These are phyloP conservation scores for Alternaria angustiovoidea DNA, from an alignment of 2,329 filamentous ascomycete species.

Conservation along the genomic window DNA sequence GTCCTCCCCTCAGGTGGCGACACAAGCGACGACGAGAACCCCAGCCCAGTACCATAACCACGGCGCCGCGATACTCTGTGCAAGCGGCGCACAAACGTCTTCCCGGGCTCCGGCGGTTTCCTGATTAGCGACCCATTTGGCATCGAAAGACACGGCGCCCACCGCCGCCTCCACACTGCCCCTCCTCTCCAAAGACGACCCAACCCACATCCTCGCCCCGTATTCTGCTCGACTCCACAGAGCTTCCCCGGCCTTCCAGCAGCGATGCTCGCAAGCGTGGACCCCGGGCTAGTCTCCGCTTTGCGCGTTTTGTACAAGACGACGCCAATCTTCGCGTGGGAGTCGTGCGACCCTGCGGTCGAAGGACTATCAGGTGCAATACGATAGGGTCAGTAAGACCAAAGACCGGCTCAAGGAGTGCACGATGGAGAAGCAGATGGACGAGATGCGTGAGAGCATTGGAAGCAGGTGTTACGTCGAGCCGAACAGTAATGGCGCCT, in stretches of 20 bases:
- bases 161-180: background rate
- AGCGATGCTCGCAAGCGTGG: background rate
- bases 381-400: conserved; percentile 59
- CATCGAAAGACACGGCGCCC: background rate
- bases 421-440: conserved; percentile 60
- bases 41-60: background rate
- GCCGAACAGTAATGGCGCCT: conserved; percentile 6
- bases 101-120: background rate
- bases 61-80: background rate
- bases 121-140: background rate
- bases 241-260: background rate
- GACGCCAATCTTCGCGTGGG: background rate
- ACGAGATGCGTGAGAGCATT: conserved; percentile 63
- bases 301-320: background rate
- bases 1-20: background rate
- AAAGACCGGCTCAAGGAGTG: conserved; percentile 57
- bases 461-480: conserved; percentile 53
- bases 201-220: background rate
- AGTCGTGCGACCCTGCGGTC: background rate
- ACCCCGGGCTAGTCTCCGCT: background rate
- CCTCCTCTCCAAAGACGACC: background rate
- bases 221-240: background rate
- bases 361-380: conserved; percentile 34
- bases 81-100: background rate
- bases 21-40: background rate